Base-by-base conservation (phyloP, 2,329 filamentous ascomycete genomes). In the Paracoccidioides lutzii region DNA sequence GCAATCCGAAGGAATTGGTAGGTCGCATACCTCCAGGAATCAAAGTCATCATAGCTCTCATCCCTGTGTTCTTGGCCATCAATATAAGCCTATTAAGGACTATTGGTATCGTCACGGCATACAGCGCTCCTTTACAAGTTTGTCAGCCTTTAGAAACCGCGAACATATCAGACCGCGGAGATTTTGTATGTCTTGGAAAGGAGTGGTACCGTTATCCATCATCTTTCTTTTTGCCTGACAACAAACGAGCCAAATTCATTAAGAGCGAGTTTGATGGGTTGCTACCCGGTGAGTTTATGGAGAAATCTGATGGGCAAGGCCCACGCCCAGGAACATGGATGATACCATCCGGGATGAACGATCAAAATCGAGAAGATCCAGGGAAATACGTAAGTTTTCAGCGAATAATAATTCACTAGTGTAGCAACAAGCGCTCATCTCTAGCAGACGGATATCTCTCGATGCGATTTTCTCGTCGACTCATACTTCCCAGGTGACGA, bases 161-260 rank as follows among this genome's bases (percentile, higher is more conserved):
- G 7, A 78, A 75, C 0, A 62, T 87, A 5, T 79, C 81, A 2
- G 70, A 73, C 0, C 68, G 74, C 1, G 87, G 84, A 14, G 85
- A 88, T 59, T 83, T 78, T 15, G 81, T 98, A 2, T 98, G 93
- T 69, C 81, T 95, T 42, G 90, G 88, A 33, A 98, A 97, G 68
- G 93, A 98, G 68, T 98, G 93, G 93, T 96, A 98, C 70, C 87
- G 93, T 40, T 97, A 96, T 67, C 91, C 93, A 1, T 91, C 87
- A 0, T 94, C 90, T 0, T 97, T 90, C 74, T 90, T 93, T 67
- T 76, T 98, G 3, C 91, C 93, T 0, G 76, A 83, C n/a, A 80
- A 82, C 52, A 87, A 93, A 75, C 84, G 81, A 60, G 86, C 88
- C 63, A 95, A 93, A 63, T 98, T 96, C 65, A 76, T 98, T 63